phyloP scores from a whole-genome alignment of 192 early-diverging fungal genomes.

The Coemansia sp. region DNA sequence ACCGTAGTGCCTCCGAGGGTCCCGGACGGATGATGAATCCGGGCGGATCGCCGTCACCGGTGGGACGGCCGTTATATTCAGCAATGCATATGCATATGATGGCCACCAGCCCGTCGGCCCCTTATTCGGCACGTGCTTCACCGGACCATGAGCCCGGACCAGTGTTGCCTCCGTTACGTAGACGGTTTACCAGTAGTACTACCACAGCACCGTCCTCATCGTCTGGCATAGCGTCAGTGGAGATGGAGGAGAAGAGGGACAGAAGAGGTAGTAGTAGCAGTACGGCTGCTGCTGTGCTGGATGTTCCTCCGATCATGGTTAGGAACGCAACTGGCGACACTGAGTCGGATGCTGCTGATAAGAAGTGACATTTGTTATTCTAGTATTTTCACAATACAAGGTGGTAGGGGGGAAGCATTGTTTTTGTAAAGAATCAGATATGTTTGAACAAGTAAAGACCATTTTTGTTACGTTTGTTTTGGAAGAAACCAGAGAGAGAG shows the following conservation, averaged over 20 bases:
- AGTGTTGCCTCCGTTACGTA: not conserved
- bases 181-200: constrained; percentile 4
- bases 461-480: no score
- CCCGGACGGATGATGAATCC: not conserved
- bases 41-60: not conserved
- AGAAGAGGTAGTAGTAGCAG: not conserved
- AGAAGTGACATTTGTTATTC: no score
- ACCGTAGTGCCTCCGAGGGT: not conserved
- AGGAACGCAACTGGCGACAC: not conserved
- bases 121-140: not conserved
- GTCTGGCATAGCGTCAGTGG: no score
- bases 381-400: no score
- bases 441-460: no score
- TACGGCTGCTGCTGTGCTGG: no score
- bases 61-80: constrained; percentile 12
- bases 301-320: not conserved
- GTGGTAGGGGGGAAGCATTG: no score
- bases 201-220: not conserved
- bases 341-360: not conserved
- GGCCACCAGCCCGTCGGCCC: not conserved
- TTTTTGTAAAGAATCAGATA: no score
- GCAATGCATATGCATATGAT: constrained; percentile 26
- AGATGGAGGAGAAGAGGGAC: not conserved
- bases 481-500: not conserved
- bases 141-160: not conserved